Conservation (phyloP, 345 rosid genomes). For the Adansonia digitata region DNA sequence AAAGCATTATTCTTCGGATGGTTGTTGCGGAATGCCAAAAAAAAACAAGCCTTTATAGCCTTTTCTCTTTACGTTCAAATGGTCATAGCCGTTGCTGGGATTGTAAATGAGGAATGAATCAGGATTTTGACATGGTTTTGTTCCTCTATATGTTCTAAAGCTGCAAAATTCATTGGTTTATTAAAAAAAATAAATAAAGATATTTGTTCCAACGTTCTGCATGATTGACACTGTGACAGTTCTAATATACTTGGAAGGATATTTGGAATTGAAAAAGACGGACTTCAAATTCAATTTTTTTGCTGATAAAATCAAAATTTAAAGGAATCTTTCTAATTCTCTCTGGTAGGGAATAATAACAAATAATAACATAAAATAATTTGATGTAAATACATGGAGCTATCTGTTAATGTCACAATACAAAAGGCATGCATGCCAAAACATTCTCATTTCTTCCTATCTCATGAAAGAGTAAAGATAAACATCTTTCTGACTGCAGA, state of each 20-base stretch:
- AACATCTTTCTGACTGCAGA: background rate
- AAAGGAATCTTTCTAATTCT: background rate
- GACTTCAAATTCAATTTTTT: background rate
- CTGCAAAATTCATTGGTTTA: background rate
- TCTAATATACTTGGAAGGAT: background rate
- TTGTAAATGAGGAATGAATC: constrained; percentile 1
- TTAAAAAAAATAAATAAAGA: background rate
- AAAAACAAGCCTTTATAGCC: background rate
- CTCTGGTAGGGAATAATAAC: no score
- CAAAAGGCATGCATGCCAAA: background rate
- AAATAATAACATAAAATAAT: no score
- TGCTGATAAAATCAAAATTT: background rate
- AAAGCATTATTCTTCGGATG: constrained; percentile 3
- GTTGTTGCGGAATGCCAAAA: background rate
- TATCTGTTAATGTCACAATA: background rate
- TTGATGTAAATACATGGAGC: background rate
- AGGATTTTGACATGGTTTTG: background rate
- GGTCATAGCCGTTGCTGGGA: background rate
- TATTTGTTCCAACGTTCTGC: background rate
- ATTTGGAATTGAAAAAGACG: background rate
- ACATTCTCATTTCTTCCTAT: background rate
- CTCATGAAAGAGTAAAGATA: background rate
- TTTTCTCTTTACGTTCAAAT: background rate
- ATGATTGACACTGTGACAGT: no score
- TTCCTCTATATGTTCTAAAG: background rate